phyloP scores from a whole-genome alignment of 371 early-diverging fungal species.

The Apophysomyces trapeziformis region DNA sequence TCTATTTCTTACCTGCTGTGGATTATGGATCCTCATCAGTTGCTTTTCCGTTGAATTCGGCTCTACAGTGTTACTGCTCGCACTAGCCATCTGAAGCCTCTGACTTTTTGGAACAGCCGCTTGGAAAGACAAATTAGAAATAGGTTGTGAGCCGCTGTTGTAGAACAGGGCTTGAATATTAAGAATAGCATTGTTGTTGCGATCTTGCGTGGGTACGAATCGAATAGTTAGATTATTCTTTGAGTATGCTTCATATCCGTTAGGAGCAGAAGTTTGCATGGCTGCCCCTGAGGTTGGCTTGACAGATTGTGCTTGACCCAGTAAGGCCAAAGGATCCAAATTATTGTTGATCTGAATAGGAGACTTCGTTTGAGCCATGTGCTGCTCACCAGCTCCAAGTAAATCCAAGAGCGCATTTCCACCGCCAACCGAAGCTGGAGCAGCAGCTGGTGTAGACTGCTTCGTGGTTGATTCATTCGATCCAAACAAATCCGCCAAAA shows the following conservation, averaged over 20 bases:
- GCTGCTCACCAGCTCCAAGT: conserved; percentile 26
- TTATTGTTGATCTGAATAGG: background rate
- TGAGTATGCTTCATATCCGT: conserved; percentile 70
- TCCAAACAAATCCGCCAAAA: conserved; percentile 87
- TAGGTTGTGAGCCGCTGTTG: conserved; percentile 58
- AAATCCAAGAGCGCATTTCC: conserved; percentile 40
- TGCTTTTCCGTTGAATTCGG: conserved; percentile 74
- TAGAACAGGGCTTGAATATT: conserved; percentile 74
- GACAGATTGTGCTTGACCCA: conserved; percentile 18
- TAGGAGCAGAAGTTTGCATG: conserved; percentile 7
- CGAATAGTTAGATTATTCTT: conserved; percentile 77
- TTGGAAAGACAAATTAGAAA: conserved; percentile 79
- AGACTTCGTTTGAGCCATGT: conserved; percentile 10
- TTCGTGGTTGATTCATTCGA: conserved; percentile 13
- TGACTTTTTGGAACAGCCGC: conserved; percentile 94
- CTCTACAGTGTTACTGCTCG: conserved; percentile 65
- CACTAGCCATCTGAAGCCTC: conserved; percentile 83
- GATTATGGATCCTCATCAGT: conserved; percentile 83
- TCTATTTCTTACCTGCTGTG: conserved; percentile 66
- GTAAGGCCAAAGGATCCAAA: conserved; percentile 22
- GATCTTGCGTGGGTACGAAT: conserved; percentile 70
- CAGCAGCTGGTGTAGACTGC: conserved; percentile 16
- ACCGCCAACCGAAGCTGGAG: conserved; percentile 21
- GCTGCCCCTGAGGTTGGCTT: conserved; percentile 26
- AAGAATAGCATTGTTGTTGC: conserved; percentile 57